Evolutionary conservation across 257 asterid genomes (phyloP).

Genomic region (Jasminum sambac): DNA sequence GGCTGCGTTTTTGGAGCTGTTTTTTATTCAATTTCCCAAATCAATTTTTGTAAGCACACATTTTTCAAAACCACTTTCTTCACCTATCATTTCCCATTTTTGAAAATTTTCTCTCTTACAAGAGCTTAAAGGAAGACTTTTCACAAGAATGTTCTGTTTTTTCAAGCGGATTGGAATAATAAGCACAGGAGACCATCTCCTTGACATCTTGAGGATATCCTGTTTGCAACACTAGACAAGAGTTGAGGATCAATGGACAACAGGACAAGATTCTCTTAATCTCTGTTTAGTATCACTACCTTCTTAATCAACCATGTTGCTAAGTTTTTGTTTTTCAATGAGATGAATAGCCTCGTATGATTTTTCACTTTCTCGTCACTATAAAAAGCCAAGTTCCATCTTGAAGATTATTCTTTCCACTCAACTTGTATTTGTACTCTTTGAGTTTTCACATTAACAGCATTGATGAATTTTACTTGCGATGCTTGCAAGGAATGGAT

Average conservation of each 20-base stretch:
- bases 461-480: background rate
- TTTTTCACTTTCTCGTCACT: background rate
- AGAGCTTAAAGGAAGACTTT: no score
- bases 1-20: no score
- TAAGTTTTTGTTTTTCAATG: background rate
- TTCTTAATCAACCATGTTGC: background rate
- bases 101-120: no score
- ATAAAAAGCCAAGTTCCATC: background rate
- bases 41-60: no score
- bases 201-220: background rate
- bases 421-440: background rate
- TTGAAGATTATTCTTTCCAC: background rate
- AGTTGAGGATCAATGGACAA: background rate
- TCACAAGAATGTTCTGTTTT: background rate
- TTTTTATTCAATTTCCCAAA: no score
- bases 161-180: background rate
- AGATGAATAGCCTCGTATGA: background rate
- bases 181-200: background rate
- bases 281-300: background rate
- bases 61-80: no score
- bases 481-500: background rate
- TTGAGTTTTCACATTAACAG: background rate
- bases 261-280: background rate
- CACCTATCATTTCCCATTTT: no score
- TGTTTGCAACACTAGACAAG: background rate